Evolutionary conservation across 176 grass and related monocot genomes (phyloP), one percentile per base, ranked within the genome.

Genomic region (Bothriochloa decipiens): DNA sequence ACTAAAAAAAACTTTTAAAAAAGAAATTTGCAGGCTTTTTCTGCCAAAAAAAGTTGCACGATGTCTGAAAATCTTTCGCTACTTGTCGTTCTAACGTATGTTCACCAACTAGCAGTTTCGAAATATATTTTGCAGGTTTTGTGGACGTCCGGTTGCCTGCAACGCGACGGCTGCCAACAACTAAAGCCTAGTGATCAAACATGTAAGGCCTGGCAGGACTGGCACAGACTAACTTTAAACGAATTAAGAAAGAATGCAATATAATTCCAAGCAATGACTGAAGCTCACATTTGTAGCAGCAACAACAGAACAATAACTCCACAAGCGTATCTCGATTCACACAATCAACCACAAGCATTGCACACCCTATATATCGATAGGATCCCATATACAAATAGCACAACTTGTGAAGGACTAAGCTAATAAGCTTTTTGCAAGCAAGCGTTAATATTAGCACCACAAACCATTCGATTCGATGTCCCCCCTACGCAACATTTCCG

Each of bases 401-500:
- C 25, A 35, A 3, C 36, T 63, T 23, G 74, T 29, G 27, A 39
- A 57, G 15, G 35, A 15, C n/a, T 3, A 77, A 10, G 20, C 7
- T 58, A 0, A 25, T 64, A 46, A 20, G 35, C 43, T 53, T 75
- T n/a, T 5, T n/a, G 27, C 75, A 71, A 55, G 26, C 65, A 49
- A 77, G 35, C 46, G 58, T 4, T 57, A 70, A 77, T 57, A 27
- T 25, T 25, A 70, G 23, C 63, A 61, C 11, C 37, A 89, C 11
- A 49, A 81, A 17, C 68, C 68, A 49, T 2, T 40, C 4, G 20
- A 84, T 70, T 78, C 13, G 49, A 23, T 52, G 4, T 2, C 4
- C 47, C 40, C 50, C 27, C 58, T 41, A 50, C 52, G 28, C 26
- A n/a, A 29, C 68, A 69, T 66, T 70, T 52, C 17, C 40, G 13